These are phyloP conservation scores for Hanseniaspora mollemarum DNA, from an alignment of 805 yeast genomes.

Conservation along the genomic window DNA sequence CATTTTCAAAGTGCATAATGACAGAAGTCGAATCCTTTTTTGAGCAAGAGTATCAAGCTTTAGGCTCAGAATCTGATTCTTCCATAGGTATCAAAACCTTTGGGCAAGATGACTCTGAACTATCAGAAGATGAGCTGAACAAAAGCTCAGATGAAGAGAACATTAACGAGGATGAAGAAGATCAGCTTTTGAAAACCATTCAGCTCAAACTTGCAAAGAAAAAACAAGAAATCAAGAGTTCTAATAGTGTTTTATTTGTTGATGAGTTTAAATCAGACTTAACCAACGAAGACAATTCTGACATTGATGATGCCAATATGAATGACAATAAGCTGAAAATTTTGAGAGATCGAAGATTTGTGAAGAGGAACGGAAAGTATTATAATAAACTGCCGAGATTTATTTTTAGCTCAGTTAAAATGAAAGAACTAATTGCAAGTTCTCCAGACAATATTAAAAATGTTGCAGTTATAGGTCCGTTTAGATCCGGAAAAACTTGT, in stretches of 20 bases:
- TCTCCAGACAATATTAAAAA: slow-evolving; percentile 60
- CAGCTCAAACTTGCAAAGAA: neutral
- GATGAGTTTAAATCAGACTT: slow-evolving; percentile 14
- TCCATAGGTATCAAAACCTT: slow-evolving; percentile 11
- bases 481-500: slow-evolving; percentile 80
- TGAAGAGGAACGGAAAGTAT: slow-evolving; percentile 10
- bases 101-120: slow-evolving; percentile 11
- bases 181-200: neutral
- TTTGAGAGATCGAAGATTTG: neutral
- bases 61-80: slow-evolving; percentile 10
- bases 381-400: slow-evolving; percentile 41
- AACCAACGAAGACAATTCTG: neutral
- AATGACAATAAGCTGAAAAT: slow-evolving; percentile 9
- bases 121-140: neutral
- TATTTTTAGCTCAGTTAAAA: slow-evolving; percentile 28
- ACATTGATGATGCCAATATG: slow-evolving; percentile 12
- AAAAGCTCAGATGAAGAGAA: slow-evolving; percentile 4
- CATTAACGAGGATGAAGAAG: neutral
- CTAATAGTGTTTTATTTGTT: slow-evolving; percentile 4
- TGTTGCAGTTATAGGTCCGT: slow-evolving; percentile 65
- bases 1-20: too few relatives aligned
- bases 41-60: neutral
- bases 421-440: slow-evolving; percentile 36
- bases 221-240: neutral
- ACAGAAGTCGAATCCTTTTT: too few relatives aligned